These are phyloP conservation scores for Chlorociboria aeruginascens DNA, from an alignment of 495 filamentous ascomycete genomes.

Conservation along the genomic window DNA sequence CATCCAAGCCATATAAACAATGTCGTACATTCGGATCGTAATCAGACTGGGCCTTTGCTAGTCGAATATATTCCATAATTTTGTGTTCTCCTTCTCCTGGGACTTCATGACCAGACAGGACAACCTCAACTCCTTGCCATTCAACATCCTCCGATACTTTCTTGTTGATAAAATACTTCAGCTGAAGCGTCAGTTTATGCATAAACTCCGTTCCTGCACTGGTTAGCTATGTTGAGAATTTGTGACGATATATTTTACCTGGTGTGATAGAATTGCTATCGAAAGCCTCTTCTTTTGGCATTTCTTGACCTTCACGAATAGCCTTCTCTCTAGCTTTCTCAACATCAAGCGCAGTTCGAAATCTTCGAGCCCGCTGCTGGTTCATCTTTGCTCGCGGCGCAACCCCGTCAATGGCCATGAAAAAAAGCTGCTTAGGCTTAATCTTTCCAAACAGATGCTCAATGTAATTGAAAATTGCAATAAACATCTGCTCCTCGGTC, in stretches of 20 bases:
- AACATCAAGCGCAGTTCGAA: conserved; percentile 85
- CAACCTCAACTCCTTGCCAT: conserved; percentile 92
- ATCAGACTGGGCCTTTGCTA: conserved; percentile 84
- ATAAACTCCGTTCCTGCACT: conserved; percentile 73
- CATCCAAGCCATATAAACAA: conserved; percentile 94
- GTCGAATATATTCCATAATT: conserved; percentile 99
- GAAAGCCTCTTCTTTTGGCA: conserved; percentile 92
- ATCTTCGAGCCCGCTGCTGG: conserved; percentile 90
- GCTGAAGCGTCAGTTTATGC: conserved; percentile 83
- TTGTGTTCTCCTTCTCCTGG: conserved; percentile 99
- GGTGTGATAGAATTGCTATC: conserved; percentile 99
- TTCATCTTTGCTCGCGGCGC: conserved; percentile 99
- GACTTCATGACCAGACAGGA: conserved; percentile 97
- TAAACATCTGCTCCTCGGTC: conserved; percentile 98
- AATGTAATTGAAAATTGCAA: conserved; percentile 99
- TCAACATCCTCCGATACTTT: conserved; percentile 95
- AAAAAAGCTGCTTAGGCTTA: conserved; percentile 95
- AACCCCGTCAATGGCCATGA: conserved; percentile 98
- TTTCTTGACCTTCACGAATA: conserved; percentile 70
- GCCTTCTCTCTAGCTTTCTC: conserved; percentile 86
- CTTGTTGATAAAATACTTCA: conserved; percentile 98
- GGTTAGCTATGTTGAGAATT: conserved; percentile 9
- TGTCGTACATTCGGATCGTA: conserved; percentile 96
- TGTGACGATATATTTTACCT: conserved; percentile 29
- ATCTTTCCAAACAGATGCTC: conserved; percentile 98